phyloP scores from a whole-genome alignment of 1,284 basidiomycete species.

The Agaricales sp. region DNA sequence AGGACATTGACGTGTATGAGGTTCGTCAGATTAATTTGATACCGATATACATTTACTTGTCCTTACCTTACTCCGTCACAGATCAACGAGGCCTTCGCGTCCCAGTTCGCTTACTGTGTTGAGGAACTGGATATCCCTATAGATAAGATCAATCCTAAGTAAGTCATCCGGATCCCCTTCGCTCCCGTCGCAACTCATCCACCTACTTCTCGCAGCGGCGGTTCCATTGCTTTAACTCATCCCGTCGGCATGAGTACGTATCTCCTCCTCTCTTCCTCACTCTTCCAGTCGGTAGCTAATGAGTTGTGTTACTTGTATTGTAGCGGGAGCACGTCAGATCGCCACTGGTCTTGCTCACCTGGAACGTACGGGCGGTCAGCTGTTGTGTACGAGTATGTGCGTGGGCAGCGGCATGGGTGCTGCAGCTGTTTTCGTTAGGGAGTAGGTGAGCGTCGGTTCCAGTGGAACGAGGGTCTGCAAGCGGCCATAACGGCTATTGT shows the following conservation, averaged over 20 bases:
- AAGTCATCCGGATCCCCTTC: conserved; percentile 13
- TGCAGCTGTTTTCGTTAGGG: conserved; percentile 75
- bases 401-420: conserved; percentile 86
- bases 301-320: conserved; percentile 8
- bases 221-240: conserved; percentile 79
- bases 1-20: conserved; percentile 87
- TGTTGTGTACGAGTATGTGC: conserved; percentile 84
- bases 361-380: conserved; percentile 49
- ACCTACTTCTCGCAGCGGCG: conserved; percentile 42
- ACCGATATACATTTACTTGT: conserved; percentile 15
- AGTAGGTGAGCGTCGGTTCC: conserved; percentile 31
- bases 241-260: conserved; percentile 75
- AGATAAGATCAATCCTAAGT: conserved; percentile 85
- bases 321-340: conserved; percentile 76
- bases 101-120: conserved; percentile 72
- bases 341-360: conserved; percentile 79
- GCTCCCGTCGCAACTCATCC: not conserved
- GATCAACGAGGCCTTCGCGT: conserved; percentile 82
- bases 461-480: conserved; percentile 16
- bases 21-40: conserved; percentile 30
- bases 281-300: not conserved
- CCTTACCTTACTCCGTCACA: conserved; percentile 15
- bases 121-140: conserved; percentile 73
- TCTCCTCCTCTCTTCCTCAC: not conserved
- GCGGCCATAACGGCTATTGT: not conserved